Percentiles rank a stretch among this genome's conserved stretches.
These are phyloP conservation scores for Taxawa tesnikishii DNA, from an alignment of 2,329 filamentous ascomycete species.

Conservation along the genomic window DNA sequence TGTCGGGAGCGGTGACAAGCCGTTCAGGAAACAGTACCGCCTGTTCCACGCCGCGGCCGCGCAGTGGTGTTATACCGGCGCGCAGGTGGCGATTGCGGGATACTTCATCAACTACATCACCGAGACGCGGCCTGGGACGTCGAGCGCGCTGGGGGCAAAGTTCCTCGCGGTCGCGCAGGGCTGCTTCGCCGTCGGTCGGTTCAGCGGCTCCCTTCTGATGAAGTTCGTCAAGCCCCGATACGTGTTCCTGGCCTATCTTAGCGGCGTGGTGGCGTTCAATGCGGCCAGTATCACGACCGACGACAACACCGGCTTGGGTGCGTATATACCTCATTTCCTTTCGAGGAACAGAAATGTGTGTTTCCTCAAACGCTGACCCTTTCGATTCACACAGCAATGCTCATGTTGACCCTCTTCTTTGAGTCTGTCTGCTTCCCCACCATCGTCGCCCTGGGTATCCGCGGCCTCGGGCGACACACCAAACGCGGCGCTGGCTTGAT, in stretches of 20 bases:
- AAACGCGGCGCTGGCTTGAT: slow-evolving; percentile 67
- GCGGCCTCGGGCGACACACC: slow-evolving; percentile 62
- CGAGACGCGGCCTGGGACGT: slow-evolving; percentile 44
- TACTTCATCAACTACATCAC: slow-evolving; percentile 42
- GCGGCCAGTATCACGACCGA: slow-evolving; percentile 39
- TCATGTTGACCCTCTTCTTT: slow-evolving; percentile 64
- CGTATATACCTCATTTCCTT: neutral
- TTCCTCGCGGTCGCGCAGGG: slow-evolving; percentile 66
- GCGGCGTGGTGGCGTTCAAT: slow-evolving; percentile 45
- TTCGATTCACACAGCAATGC: slow-evolving; percentile 38
- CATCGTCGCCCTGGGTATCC: slow-evolving; percentile 66
- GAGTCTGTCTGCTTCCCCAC: slow-evolving; percentile 76
- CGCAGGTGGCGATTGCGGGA: slow-evolving; percentile 47
- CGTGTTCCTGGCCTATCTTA: slow-evolving; percentile 58
- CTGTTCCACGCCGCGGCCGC: slow-evolving; percentile 65
- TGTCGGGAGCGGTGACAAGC: slow-evolving; percentile 26
- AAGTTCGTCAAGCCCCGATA: slow-evolving; percentile 54
- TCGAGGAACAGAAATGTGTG: too few relatives aligned
- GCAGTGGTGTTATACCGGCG: slow-evolving; percentile 71
- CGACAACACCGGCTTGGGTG: slow-evolving; percentile 40
- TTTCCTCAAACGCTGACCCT: too few relatives aligned
- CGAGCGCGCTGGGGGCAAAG: slow-evolving; percentile 46
- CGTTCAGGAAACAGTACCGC: slow-evolving; percentile 50
- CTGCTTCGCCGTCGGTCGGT: slow-evolving; percentile 59
- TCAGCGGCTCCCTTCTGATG: slow-evolving; percentile 55